A percentile compares a stretch with the other conserved stretches of the same genome.
Evolutionary conservation across 2,329 filamentous ascomycete species (phyloP).

Genomic region (Fusarium sp.): DNA sequence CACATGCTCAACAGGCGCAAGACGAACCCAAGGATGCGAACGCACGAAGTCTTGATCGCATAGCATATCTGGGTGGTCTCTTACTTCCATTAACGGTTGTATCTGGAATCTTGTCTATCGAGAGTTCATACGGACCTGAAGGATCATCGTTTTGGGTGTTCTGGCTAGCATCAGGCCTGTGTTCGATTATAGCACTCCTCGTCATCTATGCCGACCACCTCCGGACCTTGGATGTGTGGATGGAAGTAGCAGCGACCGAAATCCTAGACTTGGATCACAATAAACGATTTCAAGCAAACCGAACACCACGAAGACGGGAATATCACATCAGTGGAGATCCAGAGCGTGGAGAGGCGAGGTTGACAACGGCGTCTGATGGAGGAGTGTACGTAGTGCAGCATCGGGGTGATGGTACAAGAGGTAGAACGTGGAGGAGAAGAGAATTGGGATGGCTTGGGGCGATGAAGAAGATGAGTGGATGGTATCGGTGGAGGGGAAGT

Average conservation of each 20-base stretch:
- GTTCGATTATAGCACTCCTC: constrained; percentile 53
- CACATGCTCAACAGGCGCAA: constrained; percentile 12
- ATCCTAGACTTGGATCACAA: constrained; percentile 40
- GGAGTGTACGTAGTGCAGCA: constrained; percentile 48
- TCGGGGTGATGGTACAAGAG: constrained; percentile 43
- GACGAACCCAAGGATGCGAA: constrained; percentile 47
- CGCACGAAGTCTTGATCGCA: constrained; percentile 57
- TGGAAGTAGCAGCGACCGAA: constrained; percentile 52
- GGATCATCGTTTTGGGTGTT: constrained; percentile 59
- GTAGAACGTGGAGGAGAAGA: constrained; percentile 55
- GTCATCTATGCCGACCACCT: constrained; percentile 63
- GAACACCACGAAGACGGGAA: constrained; percentile 45
- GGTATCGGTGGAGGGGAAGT: constrained; percentile 47
- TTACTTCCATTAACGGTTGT: constrained; percentile 61
- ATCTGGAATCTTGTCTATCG: constrained; percentile 60
- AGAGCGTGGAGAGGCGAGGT: constrained; percentile 49
- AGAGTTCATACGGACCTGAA: constrained; percentile 57
- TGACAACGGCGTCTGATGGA: constrained; percentile 45
- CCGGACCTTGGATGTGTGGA: constrained; percentile 59
- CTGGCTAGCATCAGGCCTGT: constrained; percentile 57
- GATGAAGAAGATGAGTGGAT: constrained; percentile 54
- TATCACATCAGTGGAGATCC: constrained; percentile 35
- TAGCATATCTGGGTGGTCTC: constrained; percentile 62
- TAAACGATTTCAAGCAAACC: constrained; percentile 18
- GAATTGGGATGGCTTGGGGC: constrained; percentile 61